Percentiles rank a stretch among this genome's conserved stretches.
Evolutionary conservation across 495 filamentous ascomycete species (phyloP).

Genomic region (Cladorrhinum samala): DNA sequence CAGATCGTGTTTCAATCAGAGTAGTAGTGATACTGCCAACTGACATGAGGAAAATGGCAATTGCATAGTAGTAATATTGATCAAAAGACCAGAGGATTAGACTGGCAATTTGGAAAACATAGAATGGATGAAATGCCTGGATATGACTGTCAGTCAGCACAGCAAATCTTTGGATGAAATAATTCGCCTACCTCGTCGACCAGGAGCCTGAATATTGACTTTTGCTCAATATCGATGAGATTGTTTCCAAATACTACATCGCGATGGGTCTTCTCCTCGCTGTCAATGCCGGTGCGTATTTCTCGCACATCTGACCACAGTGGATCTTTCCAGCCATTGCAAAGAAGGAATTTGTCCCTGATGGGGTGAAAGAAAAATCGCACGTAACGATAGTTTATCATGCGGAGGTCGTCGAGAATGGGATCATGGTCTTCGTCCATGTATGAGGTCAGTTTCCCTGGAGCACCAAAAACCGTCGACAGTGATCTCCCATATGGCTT

Average conservation of each 20-base stretch:
- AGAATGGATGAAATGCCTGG: conserved; percentile 93
- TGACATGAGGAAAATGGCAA: conserved; percentile 93
- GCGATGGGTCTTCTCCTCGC: conserved; percentile 78
- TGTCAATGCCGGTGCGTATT: conserved; percentile 79
- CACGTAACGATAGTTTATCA: conserved; percentile 87
- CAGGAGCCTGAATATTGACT: conserved; percentile 72
- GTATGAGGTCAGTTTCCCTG: conserved; percentile 48
- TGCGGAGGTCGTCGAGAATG: conserved; percentile 60
- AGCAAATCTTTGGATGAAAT: not conserved
- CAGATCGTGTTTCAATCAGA: conserved; percentile 80
- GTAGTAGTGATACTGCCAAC: conserved; percentile 85
- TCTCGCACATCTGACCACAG: conserved; percentile 71
- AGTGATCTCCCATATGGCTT: conserved; percentile 71
- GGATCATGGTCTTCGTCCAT: conserved; percentile 86
- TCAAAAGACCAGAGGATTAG: conserved; percentile 92
- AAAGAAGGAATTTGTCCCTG: conserved; percentile 78
- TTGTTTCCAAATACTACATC: conserved; percentile 86
- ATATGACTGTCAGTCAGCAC: conserved; percentile 1
- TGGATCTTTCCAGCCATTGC: conserved; percentile 89
- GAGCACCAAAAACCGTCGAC: conserved; percentile 77
- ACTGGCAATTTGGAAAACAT: conserved; percentile 96
- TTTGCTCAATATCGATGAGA: conserved; percentile 84
- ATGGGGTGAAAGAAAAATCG: conserved; percentile 85
- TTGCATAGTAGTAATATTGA: conserved; percentile 95
- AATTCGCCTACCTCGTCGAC: conserved; percentile 66